Evolutionary conservation across 106 monocot genomes (phyloP).

Genomic region (Dendrobium catenatum): DNA sequence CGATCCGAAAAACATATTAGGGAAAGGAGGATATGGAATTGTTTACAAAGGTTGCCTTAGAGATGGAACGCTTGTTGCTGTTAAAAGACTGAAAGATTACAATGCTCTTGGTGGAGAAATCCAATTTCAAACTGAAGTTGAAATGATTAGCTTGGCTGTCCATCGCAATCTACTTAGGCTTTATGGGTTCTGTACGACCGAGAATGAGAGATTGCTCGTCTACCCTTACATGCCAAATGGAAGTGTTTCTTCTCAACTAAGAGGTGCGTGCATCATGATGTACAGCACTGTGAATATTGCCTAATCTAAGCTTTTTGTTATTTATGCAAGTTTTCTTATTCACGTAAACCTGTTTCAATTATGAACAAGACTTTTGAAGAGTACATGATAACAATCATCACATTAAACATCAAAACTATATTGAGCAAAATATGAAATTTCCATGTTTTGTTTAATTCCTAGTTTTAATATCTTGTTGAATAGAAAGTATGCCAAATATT

Average conservation of each 20-base stretch:
- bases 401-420: background rate
- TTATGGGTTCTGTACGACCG: slow-evolving; percentile 40
- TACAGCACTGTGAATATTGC: background rate
- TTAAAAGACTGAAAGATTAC: slow-evolving; percentile 46
- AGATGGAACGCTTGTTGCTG: slow-evolving; percentile 47
- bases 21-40: slow-evolving; percentile 49
- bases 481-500: background rate
- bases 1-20: slow-evolving; percentile 43
- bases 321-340: background rate
- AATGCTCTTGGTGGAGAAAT: slow-evolving; percentile 39
- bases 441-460: background rate
- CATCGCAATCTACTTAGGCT: slow-evolving; percentile 48
- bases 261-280: slow-evolving; percentile 18
- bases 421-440: background rate
- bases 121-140: slow-evolving; percentile 19
- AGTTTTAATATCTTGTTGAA: background rate
- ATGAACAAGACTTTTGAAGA: too few relatives aligned
- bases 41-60: slow-evolving; percentile 45
- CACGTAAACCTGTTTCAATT: too few relatives aligned
- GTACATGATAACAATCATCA: background rate
- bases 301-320: background rate
- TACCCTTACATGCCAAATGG: slow-evolving; percentile 61
- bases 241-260: slow-evolving; percentile 43
- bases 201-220: slow-evolving; percentile 42
- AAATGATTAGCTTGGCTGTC: slow-evolving; percentile 48